Evolutionary conservation across 208 protist species (phyloP).

Genomic region (Naegleria fowleri): DNA sequence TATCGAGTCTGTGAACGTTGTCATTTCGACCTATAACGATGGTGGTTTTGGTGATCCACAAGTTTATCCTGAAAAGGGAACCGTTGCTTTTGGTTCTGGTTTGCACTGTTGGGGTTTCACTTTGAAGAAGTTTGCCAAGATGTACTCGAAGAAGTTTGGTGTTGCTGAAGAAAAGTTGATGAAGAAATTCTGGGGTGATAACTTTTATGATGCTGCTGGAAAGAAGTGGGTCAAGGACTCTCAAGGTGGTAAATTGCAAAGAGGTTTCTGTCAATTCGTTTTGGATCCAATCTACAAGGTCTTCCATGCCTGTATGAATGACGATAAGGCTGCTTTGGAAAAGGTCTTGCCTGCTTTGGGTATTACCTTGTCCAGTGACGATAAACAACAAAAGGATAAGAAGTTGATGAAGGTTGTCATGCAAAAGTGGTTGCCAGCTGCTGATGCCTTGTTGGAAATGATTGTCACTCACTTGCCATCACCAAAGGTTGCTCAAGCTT

Average conservation of each 20-base stretch:
- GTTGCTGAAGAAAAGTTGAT: constrained; percentile 71
- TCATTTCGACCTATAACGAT: constrained; percentile 96
- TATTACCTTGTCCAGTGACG: constrained; percentile 80
- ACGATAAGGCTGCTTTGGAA: constrained; percentile 78
- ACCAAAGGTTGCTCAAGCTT: constrained; percentile 88
- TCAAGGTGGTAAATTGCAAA: constrained; percentile 54
- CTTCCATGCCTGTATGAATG: constrained; percentile 88
- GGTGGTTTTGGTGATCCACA: constrained; percentile 81
- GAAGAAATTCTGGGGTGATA: constrained; percentile 95
- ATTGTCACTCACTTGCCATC: constrained; percentile 96
- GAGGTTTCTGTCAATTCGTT: constrained; percentile 94
- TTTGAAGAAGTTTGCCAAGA: constrained; percentile 82
- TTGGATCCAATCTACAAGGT: constrained; percentile 95
- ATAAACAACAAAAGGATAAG: constrained; percentile 81
- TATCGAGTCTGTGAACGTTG: constrained; percentile 88
- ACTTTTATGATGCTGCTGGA: constrained; percentile 85
- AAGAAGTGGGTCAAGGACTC: constrained; percentile 79
- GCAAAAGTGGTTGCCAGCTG: constrained; percentile 92
- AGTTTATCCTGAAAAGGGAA: constrained; percentile 78
- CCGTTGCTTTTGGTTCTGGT: constrained; percentile 95
- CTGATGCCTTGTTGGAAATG: constrained; percentile 96
- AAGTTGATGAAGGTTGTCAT: constrained; percentile 93
- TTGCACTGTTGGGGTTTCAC: constrained; percentile 99
- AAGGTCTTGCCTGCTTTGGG: constrained; percentile 86
- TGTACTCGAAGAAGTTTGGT: constrained; percentile 92